Conservation (phyloP, 2,329 filamentous ascomycete species). For the Penicillium olsonii region DNA sequence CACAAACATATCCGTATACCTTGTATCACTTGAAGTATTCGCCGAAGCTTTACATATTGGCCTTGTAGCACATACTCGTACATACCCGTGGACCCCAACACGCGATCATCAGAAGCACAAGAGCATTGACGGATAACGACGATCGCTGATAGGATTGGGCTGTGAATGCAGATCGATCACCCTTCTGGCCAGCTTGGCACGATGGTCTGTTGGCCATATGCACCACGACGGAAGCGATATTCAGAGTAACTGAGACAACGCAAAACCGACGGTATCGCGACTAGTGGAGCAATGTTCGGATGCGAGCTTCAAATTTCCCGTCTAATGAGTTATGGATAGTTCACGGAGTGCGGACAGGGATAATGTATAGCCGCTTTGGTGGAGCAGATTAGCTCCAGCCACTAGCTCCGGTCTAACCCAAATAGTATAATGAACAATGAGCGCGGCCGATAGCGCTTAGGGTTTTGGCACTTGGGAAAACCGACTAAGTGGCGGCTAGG, state of each 20-base stretch:
- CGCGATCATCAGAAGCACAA: not conserved
- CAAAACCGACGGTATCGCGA: not conserved
- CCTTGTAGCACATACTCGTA: not conserved
- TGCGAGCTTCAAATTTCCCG: not conserved
- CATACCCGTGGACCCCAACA: not conserved
- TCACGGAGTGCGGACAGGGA: not conserved
- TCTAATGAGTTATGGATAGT: too few relatives aligned
- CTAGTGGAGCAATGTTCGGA: not conserved
- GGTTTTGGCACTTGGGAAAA: not conserved
- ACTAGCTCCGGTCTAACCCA: constrained; percentile 1
- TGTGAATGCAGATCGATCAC: not conserved
- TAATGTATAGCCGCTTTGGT: constrained; percentile 8
- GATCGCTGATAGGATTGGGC: constrained; percentile 2
- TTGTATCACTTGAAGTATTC: too few relatives aligned
- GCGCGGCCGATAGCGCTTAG: constrained; percentile 7
- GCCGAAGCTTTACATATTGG: not conserved
- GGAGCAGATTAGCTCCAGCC: not conserved
- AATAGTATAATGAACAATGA: constrained; percentile 15
- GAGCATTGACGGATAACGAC: not conserved
- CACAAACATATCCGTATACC: not conserved
- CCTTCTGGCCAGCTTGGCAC: not conserved
- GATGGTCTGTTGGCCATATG: not conserved
- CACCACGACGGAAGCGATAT: not conserved
- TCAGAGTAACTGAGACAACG: not conserved
- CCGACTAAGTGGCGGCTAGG: not conserved